Evolutionary conservation across 768 basidiomycete species (phyloP), one percentile per base, ranked within the genome.

Genomic region (Hygrocybe punicea): DNA sequence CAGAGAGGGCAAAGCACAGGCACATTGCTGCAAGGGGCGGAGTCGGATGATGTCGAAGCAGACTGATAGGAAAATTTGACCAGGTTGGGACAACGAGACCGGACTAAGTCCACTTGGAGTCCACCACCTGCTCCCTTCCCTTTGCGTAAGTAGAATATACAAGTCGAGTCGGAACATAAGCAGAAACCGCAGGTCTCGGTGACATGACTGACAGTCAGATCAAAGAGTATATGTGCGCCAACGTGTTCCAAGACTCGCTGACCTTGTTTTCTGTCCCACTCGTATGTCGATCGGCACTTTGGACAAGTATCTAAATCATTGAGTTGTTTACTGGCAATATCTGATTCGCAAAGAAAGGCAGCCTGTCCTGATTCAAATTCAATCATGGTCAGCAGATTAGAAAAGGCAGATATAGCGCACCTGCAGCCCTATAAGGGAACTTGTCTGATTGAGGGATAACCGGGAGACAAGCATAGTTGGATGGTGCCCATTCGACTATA

Each of bases 211-310:
- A 67, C 33, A 6, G 17, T 42, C 0, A 60, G 25, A 46, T 70
- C 68, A 49, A 61, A 37, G 11, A 69, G 66, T 19, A 70, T 66
- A 57, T 71, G 71, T 3, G 64, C 52, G 3, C 61, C 68, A 1
- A 66, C 62, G 37, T 73, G 71, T 11, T 67, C 60, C 2, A 72
- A 58, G 0, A 71, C 53, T 1, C 57, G 58, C 16, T 61, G 67
- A 34, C 57, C 61, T 29, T 29, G 29, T 29, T 29, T 29, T 29
- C 29, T 29, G 48, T 64, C 55, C 3, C 40, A n/a, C 16, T 44
- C 10, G 21, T n/a, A 21, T n/a, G 40, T 44, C 6, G 16, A 11
- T 33, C 57, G 10, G 64, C 44, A 45, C 60, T 50, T 17, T 51
- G 53, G 48, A 61, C 36, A 44, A 19, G 24, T 17, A 17, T 29